Evolutionary conservation across 768 basidiomycete species (phyloP).

Genomic region (Boletus tylopilopsis): DNA sequence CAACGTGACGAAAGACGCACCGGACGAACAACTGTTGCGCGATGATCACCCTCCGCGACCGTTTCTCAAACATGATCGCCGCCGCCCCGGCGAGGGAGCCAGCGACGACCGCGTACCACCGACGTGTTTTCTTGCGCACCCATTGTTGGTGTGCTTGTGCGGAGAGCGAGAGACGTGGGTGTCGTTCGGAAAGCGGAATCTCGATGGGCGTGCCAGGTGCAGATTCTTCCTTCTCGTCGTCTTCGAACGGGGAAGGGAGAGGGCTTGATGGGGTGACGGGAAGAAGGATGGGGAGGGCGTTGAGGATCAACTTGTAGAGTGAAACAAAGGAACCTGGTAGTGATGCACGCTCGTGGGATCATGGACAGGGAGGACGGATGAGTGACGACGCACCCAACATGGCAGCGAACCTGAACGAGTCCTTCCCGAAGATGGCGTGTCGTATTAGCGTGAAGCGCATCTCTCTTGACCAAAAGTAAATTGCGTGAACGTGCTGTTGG

Average conservation of each 20-base stretch:
- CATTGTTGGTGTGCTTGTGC: conserved; percentile 61
- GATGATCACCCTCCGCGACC: conserved; percentile 57
- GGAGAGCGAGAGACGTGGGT: conserved; percentile 55
- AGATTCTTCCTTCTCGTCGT: conserved; percentile 25
- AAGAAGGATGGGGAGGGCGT: conserved; percentile 69
- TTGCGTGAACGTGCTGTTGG: not conserved
- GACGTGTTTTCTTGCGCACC: conserved; percentile 60
- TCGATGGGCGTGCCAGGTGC: conserved; percentile 7
- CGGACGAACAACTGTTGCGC: conserved; percentile 90
- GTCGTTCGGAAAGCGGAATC: conserved; percentile 29
- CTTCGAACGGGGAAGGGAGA: conserved; percentile 29
- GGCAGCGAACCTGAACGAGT: conserved; percentile 79
- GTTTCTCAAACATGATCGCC: conserved; percentile 76
- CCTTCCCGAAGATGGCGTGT: conserved; percentile 79
- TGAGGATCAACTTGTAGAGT: conserved; percentile 76
- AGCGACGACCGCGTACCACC: conserved; percentile 80
- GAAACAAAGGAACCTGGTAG: conserved; percentile 67
- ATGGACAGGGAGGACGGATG: not conserved
- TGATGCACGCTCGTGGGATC: not conserved
- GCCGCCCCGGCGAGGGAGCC: conserved; percentile 71
- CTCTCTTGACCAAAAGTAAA: conserved; percentile 42
- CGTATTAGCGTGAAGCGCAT: conserved; percentile 63
- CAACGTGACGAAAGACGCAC: conserved; percentile 24
- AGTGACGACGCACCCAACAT: conserved; percentile 68
- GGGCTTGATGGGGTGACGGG: conserved; percentile 33